phyloP scores from a whole-genome alignment of 2,329 filamentous ascomycete genomes.

The Ciborinia camelliae region DNA sequence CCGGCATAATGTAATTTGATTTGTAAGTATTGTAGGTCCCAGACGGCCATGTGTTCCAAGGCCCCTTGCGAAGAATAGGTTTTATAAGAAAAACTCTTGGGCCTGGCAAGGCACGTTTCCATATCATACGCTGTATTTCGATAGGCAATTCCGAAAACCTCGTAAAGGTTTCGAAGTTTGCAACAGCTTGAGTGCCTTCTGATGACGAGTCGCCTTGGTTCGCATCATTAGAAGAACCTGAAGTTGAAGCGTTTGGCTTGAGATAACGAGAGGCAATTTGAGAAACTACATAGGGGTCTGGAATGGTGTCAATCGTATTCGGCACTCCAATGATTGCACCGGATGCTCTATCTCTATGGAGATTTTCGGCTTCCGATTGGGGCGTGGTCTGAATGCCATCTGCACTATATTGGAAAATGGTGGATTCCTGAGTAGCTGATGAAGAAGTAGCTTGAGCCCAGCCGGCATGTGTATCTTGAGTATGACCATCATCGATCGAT shows the following conservation, averaged over 20 bases:
- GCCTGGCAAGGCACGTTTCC: neutral
- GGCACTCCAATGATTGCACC: neutral
- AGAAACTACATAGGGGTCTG: neutral
- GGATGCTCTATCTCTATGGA: neutral
- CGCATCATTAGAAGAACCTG: too few species aligned
- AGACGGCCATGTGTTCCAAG: too few species aligned
- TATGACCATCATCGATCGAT: neutral
- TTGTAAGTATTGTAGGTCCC: neutral
- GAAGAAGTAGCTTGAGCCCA: neutral
- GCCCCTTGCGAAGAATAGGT: neutral
- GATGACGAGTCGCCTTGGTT: neutral
- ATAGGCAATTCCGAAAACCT: neutral
- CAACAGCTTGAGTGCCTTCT: neutral
- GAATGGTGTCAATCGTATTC: too few species aligned
- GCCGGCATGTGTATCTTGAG: neutral
- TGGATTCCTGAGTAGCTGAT: neutral
- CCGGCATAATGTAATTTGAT: neutral
- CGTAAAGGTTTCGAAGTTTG: neutral
- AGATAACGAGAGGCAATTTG: too few species aligned
- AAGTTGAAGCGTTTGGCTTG: too few species aligned
- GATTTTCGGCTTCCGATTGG: neutral
- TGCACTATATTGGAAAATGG: neutral
- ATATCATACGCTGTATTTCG: neutral
- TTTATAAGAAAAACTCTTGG: neutral
- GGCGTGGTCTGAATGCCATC: neutral